Percentiles rank a stretch among this genome's conserved stretches.
Conservation (phyloP, 2,329 filamentous ascomycete species). For the Cladosporium sp. region DNA sequence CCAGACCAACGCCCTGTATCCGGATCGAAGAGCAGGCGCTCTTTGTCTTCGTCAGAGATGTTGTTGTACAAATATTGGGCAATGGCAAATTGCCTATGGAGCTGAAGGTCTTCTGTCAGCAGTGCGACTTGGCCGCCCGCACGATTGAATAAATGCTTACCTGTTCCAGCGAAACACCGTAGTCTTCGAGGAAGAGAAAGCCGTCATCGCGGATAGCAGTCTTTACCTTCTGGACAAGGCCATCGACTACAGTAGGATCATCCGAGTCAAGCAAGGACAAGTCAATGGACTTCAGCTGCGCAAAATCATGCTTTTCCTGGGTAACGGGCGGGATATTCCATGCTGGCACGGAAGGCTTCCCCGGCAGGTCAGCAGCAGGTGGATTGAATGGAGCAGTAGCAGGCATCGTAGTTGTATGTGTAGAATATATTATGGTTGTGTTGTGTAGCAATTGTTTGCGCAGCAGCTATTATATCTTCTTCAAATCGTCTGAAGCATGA, state of each 20-base stretch:
- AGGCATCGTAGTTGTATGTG: constrained; percentile 19
- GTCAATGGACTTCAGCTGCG: constrained; percentile 31
- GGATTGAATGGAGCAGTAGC: constrained; percentile 40
- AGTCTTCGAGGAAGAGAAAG: constrained; percentile 46
- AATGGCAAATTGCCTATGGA: constrained; percentile 49
- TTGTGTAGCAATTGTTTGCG: background rate
- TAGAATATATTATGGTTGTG: background rate
- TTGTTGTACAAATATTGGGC: constrained; percentile 50
- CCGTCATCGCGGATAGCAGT: constrained; percentile 32
- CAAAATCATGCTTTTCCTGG: constrained; percentile 41
- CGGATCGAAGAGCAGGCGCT: constrained; percentile 45
- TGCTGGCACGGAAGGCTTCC: constrained; percentile 39
- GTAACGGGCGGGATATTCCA: constrained; percentile 42
- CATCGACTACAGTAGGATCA: constrained; percentile 36
- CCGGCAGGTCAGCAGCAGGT: constrained; percentile 34
- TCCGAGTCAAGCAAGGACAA: constrained; percentile 31
- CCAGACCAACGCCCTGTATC: constrained; percentile 48
- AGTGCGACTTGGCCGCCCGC: background rate
- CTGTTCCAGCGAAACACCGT: constrained; percentile 46
- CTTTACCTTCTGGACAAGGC: constrained; percentile 39
- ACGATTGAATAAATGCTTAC: background rate
- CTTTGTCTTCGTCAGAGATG: constrained; percentile 48
- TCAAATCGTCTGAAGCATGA: too few relatives aligned
- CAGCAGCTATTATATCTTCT: background rate
- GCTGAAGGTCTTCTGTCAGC: constrained; percentile 16